Conservation (phyloP, 2,329 filamentous ascomycete species). For the Dactylellina drechsleri region DNA sequence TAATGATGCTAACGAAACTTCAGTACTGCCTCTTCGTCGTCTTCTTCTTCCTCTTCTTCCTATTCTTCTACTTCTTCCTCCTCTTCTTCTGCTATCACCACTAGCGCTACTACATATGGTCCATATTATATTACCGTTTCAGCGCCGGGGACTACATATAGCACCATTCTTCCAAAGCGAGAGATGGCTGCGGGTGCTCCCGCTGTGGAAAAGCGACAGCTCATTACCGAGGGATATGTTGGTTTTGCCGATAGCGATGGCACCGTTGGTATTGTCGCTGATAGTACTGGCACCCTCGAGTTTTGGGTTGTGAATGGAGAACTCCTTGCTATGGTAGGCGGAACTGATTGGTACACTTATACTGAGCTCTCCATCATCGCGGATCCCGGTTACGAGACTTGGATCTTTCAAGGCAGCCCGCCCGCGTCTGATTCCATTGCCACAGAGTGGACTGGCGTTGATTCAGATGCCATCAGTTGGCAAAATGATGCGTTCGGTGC, state of each 20-base stretch:
- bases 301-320: constrained; percentile 48
- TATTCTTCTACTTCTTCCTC: too few species aligned
- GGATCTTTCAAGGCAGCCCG: constrained; percentile 30
- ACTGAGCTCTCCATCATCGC: constrained; percentile 34
- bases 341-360: constrained; percentile 38
- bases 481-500: constrained; percentile 29
- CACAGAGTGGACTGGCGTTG: constrained; percentile 40
- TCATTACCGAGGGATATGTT: constrained; percentile 13
- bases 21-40: background rate
- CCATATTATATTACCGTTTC: constrained; percentile 28
- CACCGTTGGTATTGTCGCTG: constrained; percentile 29
- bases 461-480: constrained; percentile 29
- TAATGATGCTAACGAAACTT: background rate
- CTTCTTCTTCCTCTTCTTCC: too few species aligned
- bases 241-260: constrained; percentile 41
- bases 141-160: constrained; percentile 23
- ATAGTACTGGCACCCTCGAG: constrained; percentile 1
- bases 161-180: constrained; percentile 6
- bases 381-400: constrained; percentile 42
- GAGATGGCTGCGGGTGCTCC: constrained; percentile 4
- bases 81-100: background rate
- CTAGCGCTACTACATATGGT: constrained; percentile 21
- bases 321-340: constrained; percentile 18
- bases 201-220: constrained; percentile 20
- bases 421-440: constrained; percentile 33